These are phyloP conservation scores for Stagonosporopsis tanaceti DNA, from an alignment of 2,329 filamentous ascomycete genomes.

Conservation along the genomic window DNA sequence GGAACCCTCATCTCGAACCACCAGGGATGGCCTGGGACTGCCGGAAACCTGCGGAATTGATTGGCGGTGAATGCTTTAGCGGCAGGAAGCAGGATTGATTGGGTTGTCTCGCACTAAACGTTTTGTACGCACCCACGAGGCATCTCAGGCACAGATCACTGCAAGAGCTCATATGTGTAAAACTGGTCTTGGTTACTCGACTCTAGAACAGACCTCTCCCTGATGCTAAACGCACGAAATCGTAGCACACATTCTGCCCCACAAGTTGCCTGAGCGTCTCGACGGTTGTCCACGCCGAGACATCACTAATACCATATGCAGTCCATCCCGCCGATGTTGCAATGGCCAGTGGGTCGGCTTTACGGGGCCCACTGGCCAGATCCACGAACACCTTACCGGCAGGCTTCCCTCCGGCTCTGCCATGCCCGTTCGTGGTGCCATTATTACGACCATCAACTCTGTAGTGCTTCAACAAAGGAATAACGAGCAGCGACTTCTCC, in stretches of 20 bases:
- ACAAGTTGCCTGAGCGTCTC: conserved; percentile 80
- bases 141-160: conserved; percentile 15
- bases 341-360: conserved; percentile 71
- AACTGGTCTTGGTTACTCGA: conserved; percentile 20
- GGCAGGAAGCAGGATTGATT: conserved; percentile 8
- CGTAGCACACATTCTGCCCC: conserved; percentile 87
- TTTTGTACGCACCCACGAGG: conserved; percentile 6
- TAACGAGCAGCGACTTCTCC: conserved; percentile 80
- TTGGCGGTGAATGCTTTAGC: conserved; percentile 9
- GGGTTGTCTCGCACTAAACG: conserved; percentile 10
- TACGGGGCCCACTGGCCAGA: conserved; percentile 72
- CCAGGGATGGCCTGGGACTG: conserved; percentile 23
- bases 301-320: conserved; percentile 79
- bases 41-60: conserved; percentile 1
- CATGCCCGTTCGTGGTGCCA: conserved; percentile 35
- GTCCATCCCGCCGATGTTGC: conserved; percentile 80
- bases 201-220: conserved; percentile 62
- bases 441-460: conserved; percentile 57
- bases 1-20: conserved; percentile 23
- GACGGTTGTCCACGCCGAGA: conserved; percentile 83
- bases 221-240: conserved; percentile 80
- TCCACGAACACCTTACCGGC: conserved; percentile 79
- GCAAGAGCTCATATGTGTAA: conserved; percentile 14
- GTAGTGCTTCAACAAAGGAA: conserved; percentile 79
- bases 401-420: conserved; percentile 31